A percentile compares a stretch with the other conserved stretches of the same genome.
Conservation (phyloP, 1,284 basidiomycete genomes). For the Fomitopsis palustris region DNA sequence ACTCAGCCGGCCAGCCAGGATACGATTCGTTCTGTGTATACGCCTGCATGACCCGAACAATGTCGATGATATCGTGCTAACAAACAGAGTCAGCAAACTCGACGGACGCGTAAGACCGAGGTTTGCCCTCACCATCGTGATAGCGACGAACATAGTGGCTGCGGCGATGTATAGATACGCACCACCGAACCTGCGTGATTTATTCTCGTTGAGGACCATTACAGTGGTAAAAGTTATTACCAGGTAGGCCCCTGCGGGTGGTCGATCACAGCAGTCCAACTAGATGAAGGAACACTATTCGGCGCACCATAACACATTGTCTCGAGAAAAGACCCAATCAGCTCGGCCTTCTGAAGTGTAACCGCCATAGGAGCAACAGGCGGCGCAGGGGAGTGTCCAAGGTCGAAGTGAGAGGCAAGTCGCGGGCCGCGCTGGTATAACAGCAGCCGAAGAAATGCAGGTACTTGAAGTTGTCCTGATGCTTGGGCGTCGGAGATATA, state of each 20-base stretch:
- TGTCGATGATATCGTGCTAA: background rate
- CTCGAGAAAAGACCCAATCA: background rate
- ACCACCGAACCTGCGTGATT: background rate
- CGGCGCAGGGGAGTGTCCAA: no score
- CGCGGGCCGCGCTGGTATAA: no score
- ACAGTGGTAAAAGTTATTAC: background rate
- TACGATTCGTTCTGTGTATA: background rate
- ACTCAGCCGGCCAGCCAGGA: background rate
- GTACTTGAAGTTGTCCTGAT: no score
- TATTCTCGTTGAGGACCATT: background rate
- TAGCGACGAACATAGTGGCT: background rate
- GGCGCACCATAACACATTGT: background rate
- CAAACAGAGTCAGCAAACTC: background rate
- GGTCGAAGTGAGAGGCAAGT: no score
- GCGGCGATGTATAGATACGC: background rate
- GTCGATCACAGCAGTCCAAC: background rate
- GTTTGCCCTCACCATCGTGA: background rate
- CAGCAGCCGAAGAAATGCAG: no score
- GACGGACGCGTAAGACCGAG: background rate
- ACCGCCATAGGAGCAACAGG: no score
- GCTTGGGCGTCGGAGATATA: no score
- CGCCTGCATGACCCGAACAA: background rate
- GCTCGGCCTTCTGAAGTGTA: background rate
- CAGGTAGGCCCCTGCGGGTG: background rate
- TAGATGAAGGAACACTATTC: background rate